Percentiles rank a stretch among this genome's conserved stretches.
phyloP scores from a whole-genome alignment of 2,329 filamentous ascomycete genomes.

The Bipolaris oryzae region DNA sequence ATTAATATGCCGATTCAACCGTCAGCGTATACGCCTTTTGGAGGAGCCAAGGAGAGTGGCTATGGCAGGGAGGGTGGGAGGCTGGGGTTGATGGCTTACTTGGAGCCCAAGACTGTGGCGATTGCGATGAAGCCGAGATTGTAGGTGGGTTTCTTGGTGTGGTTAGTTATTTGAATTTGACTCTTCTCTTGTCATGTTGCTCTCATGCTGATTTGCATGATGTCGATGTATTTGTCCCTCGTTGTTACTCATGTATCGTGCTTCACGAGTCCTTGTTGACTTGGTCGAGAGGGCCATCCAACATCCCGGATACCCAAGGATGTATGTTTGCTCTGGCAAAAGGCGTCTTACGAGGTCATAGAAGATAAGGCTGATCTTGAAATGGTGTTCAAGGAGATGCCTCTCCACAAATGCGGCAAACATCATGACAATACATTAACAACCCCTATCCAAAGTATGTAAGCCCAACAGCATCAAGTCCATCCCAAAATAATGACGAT shows the following conservation, averaged over 20 bases:
- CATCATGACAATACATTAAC: not conserved
- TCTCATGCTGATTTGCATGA: not conserved
- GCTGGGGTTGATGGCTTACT: constrained; percentile 3
- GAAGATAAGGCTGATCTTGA: not conserved
- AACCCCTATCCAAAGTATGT: not conserved
- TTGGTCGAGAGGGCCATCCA: not conserved
- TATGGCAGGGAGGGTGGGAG: constrained; percentile 2
- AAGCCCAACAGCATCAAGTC: not conserved
- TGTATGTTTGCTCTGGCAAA: not conserved
- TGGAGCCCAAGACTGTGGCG: constrained; percentile 5
- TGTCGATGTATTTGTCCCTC: not conserved
- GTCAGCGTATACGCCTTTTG: constrained; percentile 1
- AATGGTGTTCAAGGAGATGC: not conserved
- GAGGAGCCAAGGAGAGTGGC: constrained; percentile 9
- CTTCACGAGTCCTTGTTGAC: not conserved
- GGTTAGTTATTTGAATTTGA: not conserved
- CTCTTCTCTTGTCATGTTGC: not conserved
- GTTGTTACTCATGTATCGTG: not conserved
- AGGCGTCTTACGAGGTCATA: not conserved
- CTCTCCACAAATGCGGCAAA: not conserved
- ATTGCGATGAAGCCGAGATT: not conserved
- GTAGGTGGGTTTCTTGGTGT: not conserved
- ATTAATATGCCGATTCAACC: constrained; percentile 16
- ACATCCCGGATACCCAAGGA: not conserved
- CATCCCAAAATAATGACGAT: not conserved